Conservation (phyloP, 805 yeast species). For the Kazachstania martiniae region DNA sequence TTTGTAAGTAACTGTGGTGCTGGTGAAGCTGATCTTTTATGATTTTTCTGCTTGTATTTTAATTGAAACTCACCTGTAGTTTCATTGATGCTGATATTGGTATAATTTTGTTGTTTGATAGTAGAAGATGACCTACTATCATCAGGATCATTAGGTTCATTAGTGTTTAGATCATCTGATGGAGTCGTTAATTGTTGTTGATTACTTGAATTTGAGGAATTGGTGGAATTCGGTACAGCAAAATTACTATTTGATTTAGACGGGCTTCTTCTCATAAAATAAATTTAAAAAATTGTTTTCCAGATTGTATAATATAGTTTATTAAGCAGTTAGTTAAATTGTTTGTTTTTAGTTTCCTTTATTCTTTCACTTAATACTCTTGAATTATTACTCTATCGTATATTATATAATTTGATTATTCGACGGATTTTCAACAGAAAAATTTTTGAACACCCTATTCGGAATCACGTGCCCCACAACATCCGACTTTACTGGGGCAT, state of each 20-base stretch:
- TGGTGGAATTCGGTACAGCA: slow-evolving; percentile 28
- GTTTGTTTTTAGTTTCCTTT: no score
- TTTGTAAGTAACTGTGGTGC: background rate
- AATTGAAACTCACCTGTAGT: slow-evolving; percentile 2
- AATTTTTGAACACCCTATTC: no score
- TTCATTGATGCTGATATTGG: slow-evolving; percentile 3
- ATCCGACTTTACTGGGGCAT: no score
- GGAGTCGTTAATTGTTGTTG: slow-evolving; percentile 24
- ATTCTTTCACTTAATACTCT: no score
- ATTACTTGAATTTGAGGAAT: slow-evolving; percentile 11
- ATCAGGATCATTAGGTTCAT: slow-evolving; percentile 36
- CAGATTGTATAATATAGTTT: no score
- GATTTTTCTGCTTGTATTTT: slow-evolving; percentile 4
- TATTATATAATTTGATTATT: no score
- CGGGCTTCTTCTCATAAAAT: slow-evolving; percentile 48
- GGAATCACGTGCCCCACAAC: no score
- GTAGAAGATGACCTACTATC: slow-evolving; percentile 36
- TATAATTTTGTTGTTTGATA: slow-evolving; percentile 19
- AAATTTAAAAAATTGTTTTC: no score
- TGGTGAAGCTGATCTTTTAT: background rate
- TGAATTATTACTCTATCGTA: no score
- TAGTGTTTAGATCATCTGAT: slow-evolving; percentile 23
- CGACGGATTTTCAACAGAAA: no score
- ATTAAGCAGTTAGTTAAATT: no score
- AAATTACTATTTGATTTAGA: slow-evolving; percentile 36